These are phyloP conservation scores for Nicotiana obtusifolia DNA, from an alignment of 257 asterid species.

Conservation along the genomic window DNA sequence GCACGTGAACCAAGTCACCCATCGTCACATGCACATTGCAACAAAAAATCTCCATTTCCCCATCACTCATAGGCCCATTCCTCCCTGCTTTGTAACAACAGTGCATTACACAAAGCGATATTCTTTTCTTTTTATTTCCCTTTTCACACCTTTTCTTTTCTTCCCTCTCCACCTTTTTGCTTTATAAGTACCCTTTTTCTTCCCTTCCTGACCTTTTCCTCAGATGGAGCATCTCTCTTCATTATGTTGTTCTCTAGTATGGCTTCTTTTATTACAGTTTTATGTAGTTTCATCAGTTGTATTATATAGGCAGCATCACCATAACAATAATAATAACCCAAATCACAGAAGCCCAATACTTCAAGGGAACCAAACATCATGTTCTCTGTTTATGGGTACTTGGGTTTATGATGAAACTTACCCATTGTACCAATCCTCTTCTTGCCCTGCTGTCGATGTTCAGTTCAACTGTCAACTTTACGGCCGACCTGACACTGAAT, in stretches of 20 bases:
- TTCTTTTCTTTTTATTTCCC: background rate
- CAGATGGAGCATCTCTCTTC: constrained; percentile 36
- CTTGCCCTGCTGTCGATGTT: constrained; percentile 61
- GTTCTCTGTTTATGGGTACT: constrained; percentile 62
- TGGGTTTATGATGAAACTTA: constrained; percentile 75
- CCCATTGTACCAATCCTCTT: constrained; percentile 55
- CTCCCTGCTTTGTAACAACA: background rate
- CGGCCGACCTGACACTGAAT: constrained; percentile 91
- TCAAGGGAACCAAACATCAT: constrained; percentile 46
- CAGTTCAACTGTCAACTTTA: constrained; percentile 74
- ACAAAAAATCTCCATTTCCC: constrained; percentile 11
- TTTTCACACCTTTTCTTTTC: background rate
- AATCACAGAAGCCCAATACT: constrained; percentile 35
- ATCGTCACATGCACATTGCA: constrained; percentile 42
- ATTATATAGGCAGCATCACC: constrained; percentile 34
- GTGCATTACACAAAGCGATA: background rate
- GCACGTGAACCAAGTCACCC: constrained; percentile 20
- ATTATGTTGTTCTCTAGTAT: constrained; percentile 16
- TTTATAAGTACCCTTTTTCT: background rate
- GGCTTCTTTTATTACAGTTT: constrained; percentile 21
- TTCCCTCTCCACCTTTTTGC: constrained; percentile 3
- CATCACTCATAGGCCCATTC: background rate
- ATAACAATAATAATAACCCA: constrained; percentile 6
- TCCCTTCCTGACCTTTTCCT: constrained; percentile 12
- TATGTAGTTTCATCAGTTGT: constrained; percentile 40